A percentile compares a stretch with the other conserved stretches of the same genome.
These are phyloP conservation scores for Zopfochytrium polystomum DNA, from an alignment of 371 early-diverging fungal species.

Conservation along the genomic window DNA sequence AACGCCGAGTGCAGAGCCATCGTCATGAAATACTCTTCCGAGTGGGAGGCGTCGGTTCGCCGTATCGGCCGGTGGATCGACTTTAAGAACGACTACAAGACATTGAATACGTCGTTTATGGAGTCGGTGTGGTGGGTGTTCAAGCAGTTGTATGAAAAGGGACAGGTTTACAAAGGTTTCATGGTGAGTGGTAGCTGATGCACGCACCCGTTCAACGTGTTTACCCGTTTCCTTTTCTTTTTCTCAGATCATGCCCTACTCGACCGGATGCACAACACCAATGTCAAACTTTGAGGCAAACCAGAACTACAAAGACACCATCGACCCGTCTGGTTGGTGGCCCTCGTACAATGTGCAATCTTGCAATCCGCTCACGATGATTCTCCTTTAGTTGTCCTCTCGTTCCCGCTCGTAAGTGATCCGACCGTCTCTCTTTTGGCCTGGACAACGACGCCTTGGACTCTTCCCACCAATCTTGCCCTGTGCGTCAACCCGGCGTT, in stretches of 20 bases:
- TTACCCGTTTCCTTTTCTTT: no score
- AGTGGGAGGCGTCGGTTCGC: slow-evolving; percentile 97
- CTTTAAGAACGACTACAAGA: no score
- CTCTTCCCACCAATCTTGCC: slow-evolving; percentile 96
- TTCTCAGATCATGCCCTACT: slow-evolving; percentile 95
- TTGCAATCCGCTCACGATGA: background rate
- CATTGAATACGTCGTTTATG: no score
- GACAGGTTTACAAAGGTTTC: no score
- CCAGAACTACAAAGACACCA: slow-evolving; percentile 99
- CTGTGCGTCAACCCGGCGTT: no score
- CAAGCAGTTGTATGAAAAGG: slow-evolving; percentile 94
- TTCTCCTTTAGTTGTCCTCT: slow-evolving; percentile 68
- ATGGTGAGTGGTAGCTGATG: slow-evolving; percentile 92
- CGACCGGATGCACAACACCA: slow-evolving; percentile 95
- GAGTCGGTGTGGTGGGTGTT: no score
- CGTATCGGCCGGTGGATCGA: slow-evolving; percentile 99
- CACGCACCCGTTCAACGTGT: slow-evolving; percentile 15
- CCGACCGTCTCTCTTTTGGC: slow-evolving; percentile 82
- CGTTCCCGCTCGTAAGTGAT: slow-evolving; percentile 90
- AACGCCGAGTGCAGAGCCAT: slow-evolving; percentile 98
- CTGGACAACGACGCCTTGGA: slow-evolving; percentile 99
- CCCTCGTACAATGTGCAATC: background rate
- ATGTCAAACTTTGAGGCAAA: no score
- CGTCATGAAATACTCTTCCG: slow-evolving; percentile 96
- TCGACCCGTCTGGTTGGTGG: slow-evolving; percentile 86